phyloP scores from a whole-genome alignment of 768 basidiomycete genomes.

The Lanmaoa rubissima region DNA sequence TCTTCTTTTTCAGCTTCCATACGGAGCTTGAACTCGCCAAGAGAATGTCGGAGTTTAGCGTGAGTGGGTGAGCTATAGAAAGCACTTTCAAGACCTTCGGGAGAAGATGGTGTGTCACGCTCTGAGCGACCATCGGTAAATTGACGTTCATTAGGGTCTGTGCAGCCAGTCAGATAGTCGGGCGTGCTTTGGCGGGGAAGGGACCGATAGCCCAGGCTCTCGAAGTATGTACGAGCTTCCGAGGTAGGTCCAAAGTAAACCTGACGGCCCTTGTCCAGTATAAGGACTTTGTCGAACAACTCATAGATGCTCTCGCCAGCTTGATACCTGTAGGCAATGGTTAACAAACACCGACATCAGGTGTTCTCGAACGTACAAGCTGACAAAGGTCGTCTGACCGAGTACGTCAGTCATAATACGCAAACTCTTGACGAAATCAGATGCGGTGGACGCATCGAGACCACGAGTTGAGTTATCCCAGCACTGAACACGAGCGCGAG shows the following conservation, averaged over 20 bases:
- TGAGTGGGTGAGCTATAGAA: constrained; percentile 52
- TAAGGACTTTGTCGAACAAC: constrained; percentile 84
- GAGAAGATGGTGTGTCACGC: constrained; percentile 57
- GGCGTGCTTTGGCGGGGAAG: constrained; percentile 83
- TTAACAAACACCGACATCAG: background rate
- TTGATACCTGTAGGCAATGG: constrained; percentile 51
- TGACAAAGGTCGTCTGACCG: constrained; percentile 76
- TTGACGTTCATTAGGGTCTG: constrained; percentile 83
- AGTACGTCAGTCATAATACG: constrained; percentile 83
- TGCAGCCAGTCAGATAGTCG: constrained; percentile 82
- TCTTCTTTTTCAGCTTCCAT: constrained; percentile 64
- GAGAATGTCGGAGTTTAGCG: constrained; percentile 41
- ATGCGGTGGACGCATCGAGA: constrained; percentile 81
- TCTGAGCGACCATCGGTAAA: constrained; percentile 62
- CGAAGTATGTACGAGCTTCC: constrained; percentile 78
- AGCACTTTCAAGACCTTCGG: constrained; percentile 63
- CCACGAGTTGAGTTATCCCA: constrained; percentile 86
- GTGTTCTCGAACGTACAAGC: constrained; percentile 46
- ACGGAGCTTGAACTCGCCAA: constrained; percentile 52
- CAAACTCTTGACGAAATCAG: constrained; percentile 80
- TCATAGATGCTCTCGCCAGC: constrained; percentile 78
- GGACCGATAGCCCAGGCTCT: constrained; percentile 65
- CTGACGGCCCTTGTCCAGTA: constrained; percentile 77
- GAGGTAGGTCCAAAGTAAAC: constrained; percentile 77
- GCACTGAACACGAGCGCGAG: constrained; percentile 73